phyloP scores from a whole-genome alignment of 75 land plant species.

The Adiantum capillusveneris region DNA sequence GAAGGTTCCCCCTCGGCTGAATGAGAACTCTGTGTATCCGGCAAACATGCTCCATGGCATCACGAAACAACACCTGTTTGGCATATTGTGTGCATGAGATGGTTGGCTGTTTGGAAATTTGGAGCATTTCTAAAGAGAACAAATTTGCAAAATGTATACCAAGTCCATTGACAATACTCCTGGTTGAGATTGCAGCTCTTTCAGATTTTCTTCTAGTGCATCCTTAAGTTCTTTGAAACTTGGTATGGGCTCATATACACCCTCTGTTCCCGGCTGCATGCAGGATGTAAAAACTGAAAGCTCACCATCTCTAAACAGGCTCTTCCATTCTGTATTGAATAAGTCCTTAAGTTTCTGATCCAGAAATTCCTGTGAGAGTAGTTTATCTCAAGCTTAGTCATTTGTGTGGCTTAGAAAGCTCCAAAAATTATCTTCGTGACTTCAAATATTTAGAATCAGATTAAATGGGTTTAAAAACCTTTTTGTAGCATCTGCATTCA shows the following conservation, averaged over 20 bases:
- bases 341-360: constrained; percentile 21
- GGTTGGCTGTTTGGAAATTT: too few relatives aligned
- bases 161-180: constrained; percentile 21
- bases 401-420: too few relatives aligned
- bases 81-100: not conserved
- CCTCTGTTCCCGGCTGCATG: constrained; percentile 21
- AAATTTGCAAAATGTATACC: constrained; percentile 4
- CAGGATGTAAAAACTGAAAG: constrained; percentile 17
- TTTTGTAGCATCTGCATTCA: too few relatives aligned
- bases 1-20: constrained; percentile 25
- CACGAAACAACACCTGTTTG: constrained; percentile 24
- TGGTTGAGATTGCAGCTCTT: constrained; percentile 17
- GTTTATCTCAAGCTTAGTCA: not conserved
- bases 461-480: too few relatives aligned
- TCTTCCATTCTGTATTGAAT: constrained; percentile 28
- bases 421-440: too few relatives aligned
- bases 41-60: constrained; percentile 36
- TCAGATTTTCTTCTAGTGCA: constrained; percentile 17
- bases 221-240: constrained; percentile 23
- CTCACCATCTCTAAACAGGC: constrained; percentile 15
- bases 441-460: too few relatives aligned
- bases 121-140: not conserved
- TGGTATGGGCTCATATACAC: constrained; percentile 16
- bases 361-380: constrained; percentile 13
- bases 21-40: constrained; percentile 23